A percentile compares a stretch with the other conserved stretches of the same genome.
phyloP scores from a whole-genome alignment of 2,329 filamentous ascomycete genomes.

The Scytalidium lignicola region DNA sequence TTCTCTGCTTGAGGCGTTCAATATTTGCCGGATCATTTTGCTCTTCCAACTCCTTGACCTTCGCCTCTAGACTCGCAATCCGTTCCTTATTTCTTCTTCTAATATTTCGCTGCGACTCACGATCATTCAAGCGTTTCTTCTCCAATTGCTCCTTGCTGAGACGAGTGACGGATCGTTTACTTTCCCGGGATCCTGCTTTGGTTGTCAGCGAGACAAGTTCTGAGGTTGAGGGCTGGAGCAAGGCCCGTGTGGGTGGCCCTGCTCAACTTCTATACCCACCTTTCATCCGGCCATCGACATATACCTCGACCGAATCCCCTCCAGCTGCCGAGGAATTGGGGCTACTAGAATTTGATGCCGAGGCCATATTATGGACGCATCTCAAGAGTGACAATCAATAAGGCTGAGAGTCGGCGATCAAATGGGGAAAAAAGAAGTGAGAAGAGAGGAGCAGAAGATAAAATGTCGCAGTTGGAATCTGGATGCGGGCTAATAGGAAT shows the following conservation, averaged over 20 bases:
- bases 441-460: background rate
- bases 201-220: background rate
- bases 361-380: background rate
- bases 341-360: background rate
- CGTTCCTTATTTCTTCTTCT: conserved; percentile 80
- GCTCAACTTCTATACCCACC: background rate
- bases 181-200: conserved; percentile 30
- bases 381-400: background rate
- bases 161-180: conserved; percentile 75
- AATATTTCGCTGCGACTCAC: conserved; percentile 85
- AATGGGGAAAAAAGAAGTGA: background rate
- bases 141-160: conserved; percentile 83
- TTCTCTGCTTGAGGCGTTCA: conserved; percentile 31
- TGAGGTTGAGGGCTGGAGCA: background rate
- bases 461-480: background rate
- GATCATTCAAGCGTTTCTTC: conserved; percentile 85
- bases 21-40: conserved; percentile 32
- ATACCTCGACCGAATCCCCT: background rate
- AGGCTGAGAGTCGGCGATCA: background rate
- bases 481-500: background rate
- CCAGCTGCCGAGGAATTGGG: background rate
- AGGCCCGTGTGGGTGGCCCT: background rate
- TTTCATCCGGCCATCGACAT: background rate
- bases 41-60: conserved; percentile 32
- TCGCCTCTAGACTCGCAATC: conserved; percentile 44